Conservation (phyloP, 306 rosid genomes). For the Cucurbita maxima region DNA sequence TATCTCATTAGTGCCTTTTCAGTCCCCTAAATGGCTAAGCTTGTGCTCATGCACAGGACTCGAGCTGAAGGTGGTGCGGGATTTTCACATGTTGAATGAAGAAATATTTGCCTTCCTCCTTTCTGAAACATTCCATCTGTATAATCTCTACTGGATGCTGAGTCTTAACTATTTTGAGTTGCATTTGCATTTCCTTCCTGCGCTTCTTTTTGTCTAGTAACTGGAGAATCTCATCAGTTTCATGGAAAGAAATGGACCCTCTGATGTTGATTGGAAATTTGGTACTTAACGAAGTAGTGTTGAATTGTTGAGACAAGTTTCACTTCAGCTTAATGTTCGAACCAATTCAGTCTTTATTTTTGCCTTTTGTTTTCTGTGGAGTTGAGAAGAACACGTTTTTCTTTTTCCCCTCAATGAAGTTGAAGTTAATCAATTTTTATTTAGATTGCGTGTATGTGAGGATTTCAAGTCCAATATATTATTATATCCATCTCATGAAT, state of each 20-base stretch:
- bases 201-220: not conserved
- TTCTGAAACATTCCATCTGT: not conserved
- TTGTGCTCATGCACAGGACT: constrained; percentile 35
- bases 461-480: too few relatives aligned
- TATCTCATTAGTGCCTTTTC: not conserved
- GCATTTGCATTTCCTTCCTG: not conserved
- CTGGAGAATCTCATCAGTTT: not conserved
- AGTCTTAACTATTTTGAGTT: not conserved
- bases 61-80: constrained; percentile 70
- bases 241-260: not conserved
- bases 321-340: not conserved
- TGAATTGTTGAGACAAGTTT: not conserved
- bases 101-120: not conserved
- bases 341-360: not conserved
- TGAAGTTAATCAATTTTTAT: not conserved
- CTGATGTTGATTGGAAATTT: not conserved
- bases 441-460: too few relatives aligned
- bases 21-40: not conserved
- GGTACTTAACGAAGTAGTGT: not conserved
- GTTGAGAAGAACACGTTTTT: not conserved
- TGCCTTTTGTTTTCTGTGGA: not conserved
- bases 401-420: not conserved
- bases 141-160: not conserved
- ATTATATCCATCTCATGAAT: too few relatives aligned
- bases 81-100: constrained; percentile 67